These are phyloP conservation scores for Arthrobotrys megalospora DNA, from an alignment of 2,329 filamentous ascomycete genomes.

Conservation along the genomic window DNA sequence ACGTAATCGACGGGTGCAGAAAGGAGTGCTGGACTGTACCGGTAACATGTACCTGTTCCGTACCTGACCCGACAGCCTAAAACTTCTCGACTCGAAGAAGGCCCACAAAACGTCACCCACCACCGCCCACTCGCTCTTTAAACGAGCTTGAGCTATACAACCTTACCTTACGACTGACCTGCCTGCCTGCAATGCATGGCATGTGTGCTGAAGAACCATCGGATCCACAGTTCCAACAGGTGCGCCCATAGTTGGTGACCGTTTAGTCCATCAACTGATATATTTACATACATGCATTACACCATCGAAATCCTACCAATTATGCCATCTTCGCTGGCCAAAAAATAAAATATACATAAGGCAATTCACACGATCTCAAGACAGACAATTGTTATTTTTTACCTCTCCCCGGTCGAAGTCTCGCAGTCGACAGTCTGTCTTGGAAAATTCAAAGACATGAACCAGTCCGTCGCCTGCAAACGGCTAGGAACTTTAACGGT, in stretches of 20 bases:
- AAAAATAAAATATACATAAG: background rate
- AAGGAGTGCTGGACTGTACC: background rate
- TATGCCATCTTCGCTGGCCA: background rate
- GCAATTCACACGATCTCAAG: background rate
- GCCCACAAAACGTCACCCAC: constrained; percentile 26
- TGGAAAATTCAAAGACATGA: constrained; percentile 22
- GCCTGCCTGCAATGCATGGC: background rate
- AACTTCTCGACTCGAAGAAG: constrained; percentile 30
- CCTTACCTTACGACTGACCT: background rate
- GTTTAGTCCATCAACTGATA: background rate
- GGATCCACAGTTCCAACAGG: background rate
- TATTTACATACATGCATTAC: background rate
- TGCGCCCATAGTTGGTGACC: background rate
- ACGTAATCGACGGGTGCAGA: constrained; percentile 40
- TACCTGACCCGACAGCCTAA: constrained; percentile 48
- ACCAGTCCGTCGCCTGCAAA: constrained; percentile 46
- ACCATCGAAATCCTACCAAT: too few species aligned
- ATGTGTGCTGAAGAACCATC: constrained; percentile 13
- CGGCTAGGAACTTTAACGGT: constrained; percentile 25
- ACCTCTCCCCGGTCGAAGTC: background rate
- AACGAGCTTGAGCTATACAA: background rate
- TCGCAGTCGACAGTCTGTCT: constrained; percentile 6
- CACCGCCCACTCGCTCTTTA: background rate
- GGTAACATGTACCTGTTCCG: background rate
- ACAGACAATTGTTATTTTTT: constrained; percentile 7